A percentile compares a stretch with the other conserved stretches of the same genome.
Evolutionary conservation across 2,329 filamentous ascomycete genomes (phyloP).

Genomic region (Trichophyton benhamiae): DNA sequence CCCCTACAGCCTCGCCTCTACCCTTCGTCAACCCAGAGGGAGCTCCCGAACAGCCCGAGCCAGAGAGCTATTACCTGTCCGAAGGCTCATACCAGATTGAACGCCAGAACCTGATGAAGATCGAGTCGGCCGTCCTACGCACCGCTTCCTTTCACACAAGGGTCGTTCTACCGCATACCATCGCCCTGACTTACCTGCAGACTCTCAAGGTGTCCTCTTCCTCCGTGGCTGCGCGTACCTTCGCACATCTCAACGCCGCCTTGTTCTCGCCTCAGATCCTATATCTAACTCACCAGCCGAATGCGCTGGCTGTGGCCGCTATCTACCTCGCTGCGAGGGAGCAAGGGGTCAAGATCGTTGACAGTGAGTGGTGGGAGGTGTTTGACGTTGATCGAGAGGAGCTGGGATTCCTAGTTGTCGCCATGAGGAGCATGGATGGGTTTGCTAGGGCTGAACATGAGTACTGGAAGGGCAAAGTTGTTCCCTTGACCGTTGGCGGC

Average conservation of each 20-base stretch:
- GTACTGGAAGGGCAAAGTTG: slow-evolving; percentile 40
- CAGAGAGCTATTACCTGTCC: slow-evolving; percentile 54
- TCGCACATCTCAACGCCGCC: slow-evolving; percentile 75
- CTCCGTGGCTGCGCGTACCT: slow-evolving; percentile 49
- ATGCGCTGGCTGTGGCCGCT: slow-evolving; percentile 70
- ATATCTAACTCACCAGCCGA: slow-evolving; percentile 84
- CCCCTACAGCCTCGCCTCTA: slow-evolving; percentile 44
- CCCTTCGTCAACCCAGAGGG: slow-evolving; percentile 28
- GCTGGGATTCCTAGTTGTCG: slow-evolving; percentile 82
- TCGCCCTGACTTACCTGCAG: slow-evolving; percentile 87
- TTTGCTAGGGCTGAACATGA: slow-evolving; percentile 51
- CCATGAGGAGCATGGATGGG: slow-evolving; percentile 63
- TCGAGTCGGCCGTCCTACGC: slow-evolving; percentile 65
- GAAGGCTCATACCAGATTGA: slow-evolving; percentile 59
- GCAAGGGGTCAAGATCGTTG: slow-evolving; percentile 62
- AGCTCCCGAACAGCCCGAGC: slow-evolving; percentile 27
- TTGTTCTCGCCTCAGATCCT: slow-evolving; percentile 78
- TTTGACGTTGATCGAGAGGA: slow-evolving; percentile 94
- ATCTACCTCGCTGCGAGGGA: slow-evolving; percentile 84
- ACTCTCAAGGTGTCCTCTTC: slow-evolving; percentile 58
- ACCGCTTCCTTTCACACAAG: slow-evolving; percentile 71
- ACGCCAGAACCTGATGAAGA: slow-evolving; percentile 53
- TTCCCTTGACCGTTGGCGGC: slow-evolving; percentile 47
- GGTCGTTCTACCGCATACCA: slow-evolving; percentile 70
- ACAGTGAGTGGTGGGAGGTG: slow-evolving; percentile 90